These are phyloP conservation scores for Dothistroma pini DNA, from an alignment of 2,329 filamentous ascomycete genomes.

Conservation along the genomic window DNA sequence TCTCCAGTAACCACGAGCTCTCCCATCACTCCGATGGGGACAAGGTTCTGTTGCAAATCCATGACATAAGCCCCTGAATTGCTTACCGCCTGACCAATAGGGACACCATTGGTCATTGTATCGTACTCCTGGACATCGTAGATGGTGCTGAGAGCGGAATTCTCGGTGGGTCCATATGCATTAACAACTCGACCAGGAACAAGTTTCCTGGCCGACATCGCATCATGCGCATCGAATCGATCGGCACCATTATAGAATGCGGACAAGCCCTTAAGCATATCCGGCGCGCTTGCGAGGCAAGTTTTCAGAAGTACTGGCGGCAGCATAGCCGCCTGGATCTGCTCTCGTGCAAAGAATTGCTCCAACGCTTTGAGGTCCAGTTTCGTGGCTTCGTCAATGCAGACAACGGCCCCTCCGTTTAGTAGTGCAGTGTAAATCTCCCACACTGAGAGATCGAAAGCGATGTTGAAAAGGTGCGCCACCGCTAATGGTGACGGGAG, in stretches of 20 bases:
- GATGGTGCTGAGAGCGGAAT: slow-evolving; percentile 6
- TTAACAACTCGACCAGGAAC: not conserved
- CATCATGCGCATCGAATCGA: slow-evolving; percentile 1
- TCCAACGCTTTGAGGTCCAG: not conserved
- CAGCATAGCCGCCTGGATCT: slow-evolving; percentile 7
- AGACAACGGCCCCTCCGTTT: slow-evolving; percentile 10
- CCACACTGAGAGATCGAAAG: slow-evolving; percentile 9
- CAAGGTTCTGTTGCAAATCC: slow-evolving; percentile 6
- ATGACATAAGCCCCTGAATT: slow-evolving; percentile 9
- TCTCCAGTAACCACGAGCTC: slow-evolving; percentile 10
- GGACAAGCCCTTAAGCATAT: not conserved
- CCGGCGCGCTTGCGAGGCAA: not conserved
- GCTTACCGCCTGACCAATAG: slow-evolving; percentile 4
- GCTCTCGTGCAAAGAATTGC: not conserved
- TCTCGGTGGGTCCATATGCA: slow-evolving; percentile 12
- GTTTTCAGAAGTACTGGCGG: slow-evolving; percentile 5
- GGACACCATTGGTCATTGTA: slow-evolving; percentile 1
- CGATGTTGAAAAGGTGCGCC: slow-evolving; percentile 7
- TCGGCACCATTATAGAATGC: slow-evolving; percentile 1
- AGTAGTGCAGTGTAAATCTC: slow-evolving; percentile 10
- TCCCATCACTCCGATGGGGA: slow-evolving; percentile 8
- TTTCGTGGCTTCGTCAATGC: slow-evolving; percentile 4
- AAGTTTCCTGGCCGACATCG: not conserved
- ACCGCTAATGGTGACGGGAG: not conserved
- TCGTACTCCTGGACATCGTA: slow-evolving; percentile 3